phyloP scores from a whole-genome alignment of 2,329 filamentous ascomycete species.

The Aspergillus floridensis region DNA sequence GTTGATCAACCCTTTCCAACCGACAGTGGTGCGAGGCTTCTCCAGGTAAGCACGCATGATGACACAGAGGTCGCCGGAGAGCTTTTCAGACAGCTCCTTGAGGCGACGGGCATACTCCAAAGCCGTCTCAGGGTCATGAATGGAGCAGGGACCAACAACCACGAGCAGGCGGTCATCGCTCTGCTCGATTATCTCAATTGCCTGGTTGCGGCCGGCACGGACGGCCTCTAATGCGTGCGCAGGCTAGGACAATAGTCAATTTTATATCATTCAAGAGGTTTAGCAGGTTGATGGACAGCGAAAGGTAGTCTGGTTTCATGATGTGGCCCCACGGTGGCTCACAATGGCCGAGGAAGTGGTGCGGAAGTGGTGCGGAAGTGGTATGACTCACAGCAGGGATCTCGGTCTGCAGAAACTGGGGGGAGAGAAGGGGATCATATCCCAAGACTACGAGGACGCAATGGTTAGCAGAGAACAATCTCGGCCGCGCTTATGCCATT shows the following conservation, averaged over 20 bases:
- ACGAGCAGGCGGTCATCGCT: slow-evolving; percentile 85
- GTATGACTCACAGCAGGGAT: slow-evolving; percentile 65
- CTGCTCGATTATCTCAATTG: slow-evolving; percentile 70
- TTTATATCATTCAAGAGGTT: slow-evolving; percentile 6
- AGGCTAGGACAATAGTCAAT: slow-evolving; percentile 32
- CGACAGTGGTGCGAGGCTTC: slow-evolving; percentile 96
- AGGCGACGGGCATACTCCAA: slow-evolving; percentile 84
- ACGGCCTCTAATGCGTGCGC: slow-evolving; percentile 42
- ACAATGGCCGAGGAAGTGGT: neutral
- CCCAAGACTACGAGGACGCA: slow-evolving; percentile 67
- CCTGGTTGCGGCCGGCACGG: slow-evolving; percentile 50
- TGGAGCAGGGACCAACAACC: slow-evolving; percentile 92
- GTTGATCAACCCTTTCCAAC: slow-evolving; percentile 99
- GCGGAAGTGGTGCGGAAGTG: slow-evolving; percentile 38
- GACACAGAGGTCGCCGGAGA: slow-evolving; percentile 79
- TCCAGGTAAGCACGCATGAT: slow-evolving; percentile 99
- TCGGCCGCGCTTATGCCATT: neutral
- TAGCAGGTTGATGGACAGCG: slow-evolving; percentile 52
- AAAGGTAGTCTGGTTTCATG: neutral
- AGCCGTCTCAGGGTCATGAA: slow-evolving; percentile 87
- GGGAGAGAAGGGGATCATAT: slow-evolving; percentile 90
- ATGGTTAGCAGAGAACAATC: slow-evolving; percentile 3
- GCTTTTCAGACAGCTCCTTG: slow-evolving; percentile 72
- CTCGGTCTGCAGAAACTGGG: slow-evolving; percentile 80
- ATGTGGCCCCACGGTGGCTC: neutral